phyloP scores from a whole-genome alignment of 1,139 yeast genomes.

The Geotrichum reessii region DNA sequence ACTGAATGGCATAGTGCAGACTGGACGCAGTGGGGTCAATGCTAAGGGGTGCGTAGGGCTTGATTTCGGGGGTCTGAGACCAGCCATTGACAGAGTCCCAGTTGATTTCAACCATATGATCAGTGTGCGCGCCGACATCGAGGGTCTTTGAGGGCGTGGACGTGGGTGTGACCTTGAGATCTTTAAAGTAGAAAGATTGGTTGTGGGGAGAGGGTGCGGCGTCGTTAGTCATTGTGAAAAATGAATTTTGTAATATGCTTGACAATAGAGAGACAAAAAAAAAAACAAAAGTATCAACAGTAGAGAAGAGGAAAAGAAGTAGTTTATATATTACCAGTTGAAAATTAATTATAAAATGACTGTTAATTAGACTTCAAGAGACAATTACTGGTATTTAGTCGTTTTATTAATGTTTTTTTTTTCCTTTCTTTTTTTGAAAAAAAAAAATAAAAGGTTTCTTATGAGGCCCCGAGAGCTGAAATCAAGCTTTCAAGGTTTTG shows the following conservation, averaged over 20 bases:
- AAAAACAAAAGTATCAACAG: not conserved
- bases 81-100: conserved; percentile 40
- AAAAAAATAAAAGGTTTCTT: too few relatives aligned
- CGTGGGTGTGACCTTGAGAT: conserved; percentile 13
- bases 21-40: conserved; percentile 33
- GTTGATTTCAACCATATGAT: conserved; percentile 42
- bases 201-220: not conserved
- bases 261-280: not conserved
- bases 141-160: conserved; percentile 19
- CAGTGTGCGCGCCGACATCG: conserved; percentile 31
- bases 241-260: too few relatives aligned
- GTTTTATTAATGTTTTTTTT: too few relatives aligned
- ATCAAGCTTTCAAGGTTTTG: too few relatives aligned
- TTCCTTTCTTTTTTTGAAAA: too few relatives aligned
- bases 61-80: conserved; percentile 37
- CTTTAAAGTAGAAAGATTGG: conserved; percentile 15
- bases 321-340: too few relatives aligned
- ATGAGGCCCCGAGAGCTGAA: too few relatives aligned
- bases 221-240: conserved; percentile 10
- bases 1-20: conserved; percentile 35
- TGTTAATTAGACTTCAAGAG: too few relatives aligned
- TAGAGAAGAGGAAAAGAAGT: not conserved
- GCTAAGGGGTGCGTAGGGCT: conserved; percentile 39
- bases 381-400: too few relatives aligned
- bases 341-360: too few relatives aligned